Evolutionary conservation across 2,329 filamentous ascomycete genomes (phyloP).

Genomic region (Monilinia polystroma): DNA sequence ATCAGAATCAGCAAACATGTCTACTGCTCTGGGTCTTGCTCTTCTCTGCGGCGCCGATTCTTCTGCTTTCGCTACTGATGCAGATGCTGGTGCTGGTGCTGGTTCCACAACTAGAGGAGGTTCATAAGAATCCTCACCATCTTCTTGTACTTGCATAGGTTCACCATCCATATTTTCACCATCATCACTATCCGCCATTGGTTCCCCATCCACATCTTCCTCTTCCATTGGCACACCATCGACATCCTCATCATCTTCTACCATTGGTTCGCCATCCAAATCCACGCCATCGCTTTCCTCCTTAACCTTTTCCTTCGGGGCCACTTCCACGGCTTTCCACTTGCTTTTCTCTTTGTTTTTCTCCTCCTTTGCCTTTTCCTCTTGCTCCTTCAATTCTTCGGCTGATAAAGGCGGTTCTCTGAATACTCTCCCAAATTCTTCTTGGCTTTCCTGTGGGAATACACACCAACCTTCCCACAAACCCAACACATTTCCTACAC

Average conservation of each 20-base stretch:
- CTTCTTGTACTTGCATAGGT: slow-evolving; percentile 27
- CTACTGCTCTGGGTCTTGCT: slow-evolving; percentile 64
- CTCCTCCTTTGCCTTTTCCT: slow-evolving; percentile 38
- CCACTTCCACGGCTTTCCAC: slow-evolving; percentile 44
- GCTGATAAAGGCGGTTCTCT: slow-evolving; percentile 62
- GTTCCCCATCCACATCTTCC: slow-evolving; percentile 53
- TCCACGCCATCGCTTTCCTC: slow-evolving; percentile 49
- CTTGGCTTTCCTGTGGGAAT: slow-evolving; percentile 73
- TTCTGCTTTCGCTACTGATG: background rate
- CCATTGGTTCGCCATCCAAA: slow-evolving; percentile 44
- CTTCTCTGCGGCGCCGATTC: slow-evolving; percentile 30
- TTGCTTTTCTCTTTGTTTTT: slow-evolving; percentile 36
- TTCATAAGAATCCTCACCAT: slow-evolving; percentile 9
- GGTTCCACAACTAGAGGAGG: background rate
- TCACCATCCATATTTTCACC: slow-evolving; percentile 45
- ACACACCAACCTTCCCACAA: slow-evolving; percentile 68
- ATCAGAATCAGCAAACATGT: slow-evolving; percentile 84
- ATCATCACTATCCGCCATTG: slow-evolving; percentile 46
- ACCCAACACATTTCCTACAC: slow-evolving; percentile 54
- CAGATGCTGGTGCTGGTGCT: background rate
- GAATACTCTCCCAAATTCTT: slow-evolving; percentile 68
- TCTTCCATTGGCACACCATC: slow-evolving; percentile 47
- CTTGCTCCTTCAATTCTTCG: slow-evolving; percentile 41
- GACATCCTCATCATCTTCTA: slow-evolving; percentile 44
- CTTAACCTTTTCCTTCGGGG: slow-evolving; percentile 50